These are phyloP conservation scores for Erigeron canadensis DNA, from an alignment of 129 eudicot genomes.

Conservation along the genomic window DNA sequence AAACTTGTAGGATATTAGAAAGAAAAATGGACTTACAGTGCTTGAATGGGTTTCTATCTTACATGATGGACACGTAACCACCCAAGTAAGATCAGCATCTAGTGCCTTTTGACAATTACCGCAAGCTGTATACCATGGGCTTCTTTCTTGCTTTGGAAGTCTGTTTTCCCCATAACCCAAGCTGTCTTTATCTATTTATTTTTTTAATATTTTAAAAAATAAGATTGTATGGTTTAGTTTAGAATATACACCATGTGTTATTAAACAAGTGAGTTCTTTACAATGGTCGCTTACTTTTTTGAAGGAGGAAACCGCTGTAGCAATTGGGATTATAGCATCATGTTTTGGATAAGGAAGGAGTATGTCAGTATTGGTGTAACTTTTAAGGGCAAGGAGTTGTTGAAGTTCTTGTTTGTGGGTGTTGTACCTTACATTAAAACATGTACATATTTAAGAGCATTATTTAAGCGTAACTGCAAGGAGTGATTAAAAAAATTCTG, in stretches of 20 bases:
- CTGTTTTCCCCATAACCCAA: background rate
- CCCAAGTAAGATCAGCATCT: background rate
- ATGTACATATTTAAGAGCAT: background rate
- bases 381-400: too few species aligned
- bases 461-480: too few species aligned
- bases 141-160: background rate
- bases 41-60: background rate
- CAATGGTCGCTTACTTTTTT: background rate
- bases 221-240: background rate
- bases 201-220: too few species aligned
- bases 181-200: background rate
- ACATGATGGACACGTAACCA: background rate
- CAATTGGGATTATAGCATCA: background rate
- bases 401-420: background rate
- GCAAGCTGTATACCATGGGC: slow-evolving; percentile 3
- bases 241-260: too few species aligned
- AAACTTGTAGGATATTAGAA: too few species aligned
- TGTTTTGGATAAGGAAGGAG: background rate
- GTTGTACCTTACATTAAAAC: background rate
- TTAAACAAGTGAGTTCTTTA: background rate
- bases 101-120: background rate
- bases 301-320: background rate
- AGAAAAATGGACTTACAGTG: background rate
- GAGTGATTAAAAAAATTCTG: too few species aligned
- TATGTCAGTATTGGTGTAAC: background rate